Evolutionary conservation across 1,284 basidiomycete genomes (phyloP), one percentile per base, ranked within the genome.

Genomic region (Pseudozyma tsukubaensis): DNA sequence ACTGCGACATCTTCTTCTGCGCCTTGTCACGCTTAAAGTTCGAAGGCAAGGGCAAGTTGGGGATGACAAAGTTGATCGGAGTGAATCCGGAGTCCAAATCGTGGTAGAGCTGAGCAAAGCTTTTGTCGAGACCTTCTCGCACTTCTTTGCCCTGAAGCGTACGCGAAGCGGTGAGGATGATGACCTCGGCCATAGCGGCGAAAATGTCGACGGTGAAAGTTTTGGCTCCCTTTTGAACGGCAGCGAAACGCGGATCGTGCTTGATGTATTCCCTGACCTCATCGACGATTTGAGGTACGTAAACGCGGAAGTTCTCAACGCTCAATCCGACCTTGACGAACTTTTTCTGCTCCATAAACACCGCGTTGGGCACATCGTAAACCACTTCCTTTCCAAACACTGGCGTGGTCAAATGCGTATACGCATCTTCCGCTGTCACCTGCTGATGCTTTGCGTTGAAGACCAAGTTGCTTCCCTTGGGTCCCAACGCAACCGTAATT

Each of bases 301-400:
- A 99, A 44, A 90, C 88, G 40, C 91, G 90, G 86, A 99, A 91
- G 84, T 97, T 96, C 36, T 99, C 96, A 19, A 89, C 90, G 9
- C 94, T 92, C 10, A 99, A 89, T 44, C 96, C 95, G 76, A 94
- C 91, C 87, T 86, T 86, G 72, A 87, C 87, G 77, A 99, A 97
- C 85, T 92, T 93, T 88, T 99, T 99, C 86, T 99, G 97, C 84
- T 99, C 95, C 96, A 99, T 99, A 85, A 99, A 91, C 54, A 94
- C 88, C 59, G 94, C 92, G 85, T 99, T 99, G 35, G 97, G 96
- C 60, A 94, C 91, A 83, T 98, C 96, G 85, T 99, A 99, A 5
- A 98, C 96, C 49, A 99, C 97, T 57, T 94, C 94, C 84, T 94
- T 94, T 58, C 97, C 97, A 80, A 99, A 99, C 10, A 86, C 84